These are phyloP conservation scores for Termitomyces eurrhizus DNA, from an alignment of 768 basidiomycete genomes.

Conservation along the genomic window DNA sequence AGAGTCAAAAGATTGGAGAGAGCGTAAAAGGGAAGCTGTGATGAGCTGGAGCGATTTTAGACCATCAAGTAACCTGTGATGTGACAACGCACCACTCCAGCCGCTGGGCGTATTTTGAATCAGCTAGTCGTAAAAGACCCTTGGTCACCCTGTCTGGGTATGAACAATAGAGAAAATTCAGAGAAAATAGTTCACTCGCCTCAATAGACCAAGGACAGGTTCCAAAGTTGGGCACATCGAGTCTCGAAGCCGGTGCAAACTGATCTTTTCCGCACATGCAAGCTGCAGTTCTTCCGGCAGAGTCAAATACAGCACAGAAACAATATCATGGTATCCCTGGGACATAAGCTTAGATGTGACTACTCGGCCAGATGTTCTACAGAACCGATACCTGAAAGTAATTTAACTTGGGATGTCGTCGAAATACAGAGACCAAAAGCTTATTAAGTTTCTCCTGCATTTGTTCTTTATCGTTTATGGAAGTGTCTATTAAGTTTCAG, in stretches of 20 bases:
- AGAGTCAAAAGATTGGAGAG: slow-evolving; percentile 88
- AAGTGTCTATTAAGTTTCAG: slow-evolving; percentile 10
- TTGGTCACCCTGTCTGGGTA: slow-evolving; percentile 55
- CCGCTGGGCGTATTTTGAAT: slow-evolving; percentile 63
- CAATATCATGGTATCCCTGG: slow-evolving; percentile 91
- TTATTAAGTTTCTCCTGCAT: slow-evolving; percentile 66
- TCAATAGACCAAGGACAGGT: slow-evolving; percentile 76
- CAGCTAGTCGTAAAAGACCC: slow-evolving; percentile 67
- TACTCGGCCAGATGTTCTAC: neutral
- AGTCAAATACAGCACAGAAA: slow-evolving; percentile 78
- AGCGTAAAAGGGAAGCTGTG: slow-evolving; percentile 85
- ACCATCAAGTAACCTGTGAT: neutral
- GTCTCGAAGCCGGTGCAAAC: slow-evolving; percentile 76
- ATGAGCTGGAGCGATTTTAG: slow-evolving; percentile 38
- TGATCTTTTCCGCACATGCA: slow-evolving; percentile 64
- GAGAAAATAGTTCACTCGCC: slow-evolving; percentile 33
- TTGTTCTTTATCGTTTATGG: slow-evolving; percentile 38
- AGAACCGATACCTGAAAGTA: slow-evolving; percentile 72
- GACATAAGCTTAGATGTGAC: neutral
- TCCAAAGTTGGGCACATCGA: slow-evolving; percentile 86
- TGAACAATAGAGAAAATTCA: neutral
- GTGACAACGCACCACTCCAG: slow-evolving; percentile 54
- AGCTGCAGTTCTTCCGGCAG: slow-evolving; percentile 58
- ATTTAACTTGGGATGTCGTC: slow-evolving; percentile 63
- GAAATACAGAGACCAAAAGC: slow-evolving; percentile 72